Conservation (phyloP, 345 rosid species). For the Salix arbutifolia region DNA sequence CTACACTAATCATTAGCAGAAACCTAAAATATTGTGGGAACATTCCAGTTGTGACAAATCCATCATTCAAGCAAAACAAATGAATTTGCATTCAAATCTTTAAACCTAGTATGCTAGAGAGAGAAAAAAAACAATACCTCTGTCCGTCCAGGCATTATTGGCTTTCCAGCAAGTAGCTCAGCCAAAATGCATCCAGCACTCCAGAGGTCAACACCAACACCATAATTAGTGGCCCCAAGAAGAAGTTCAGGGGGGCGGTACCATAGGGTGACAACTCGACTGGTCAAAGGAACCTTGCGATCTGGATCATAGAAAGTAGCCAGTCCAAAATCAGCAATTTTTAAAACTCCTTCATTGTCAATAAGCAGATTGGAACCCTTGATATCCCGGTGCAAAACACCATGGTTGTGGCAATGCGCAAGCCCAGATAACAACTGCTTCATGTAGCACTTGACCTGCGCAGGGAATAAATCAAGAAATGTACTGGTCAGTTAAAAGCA, state of each 20-base stretch:
- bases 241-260: conserved; percentile 94
- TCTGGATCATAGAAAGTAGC: conserved; percentile 69
- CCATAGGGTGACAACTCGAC: conserved; percentile 95
- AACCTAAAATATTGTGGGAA: background rate
- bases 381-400: conserved; percentile 84
- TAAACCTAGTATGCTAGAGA: background rate
- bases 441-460: conserved; percentile 79
- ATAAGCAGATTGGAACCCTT: conserved; percentile 86
- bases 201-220: conserved; percentile 83
- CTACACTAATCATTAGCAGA: background rate
- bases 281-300: conserved; percentile 67
- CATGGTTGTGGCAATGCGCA: conserved; percentile 78
- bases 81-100: background rate
- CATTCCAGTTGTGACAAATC: background rate
- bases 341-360: conserved; percentile 67
- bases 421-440: conserved; percentile 78
- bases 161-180: conserved; percentile 79
- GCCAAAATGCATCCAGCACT: conserved; percentile 95
- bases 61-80: conserved; percentile 5
- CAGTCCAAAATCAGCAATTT: conserved; percentile 90
- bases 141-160: conserved; percentile 86
- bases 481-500: conserved; percentile 2
- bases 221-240: conserved; percentile 77
- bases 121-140: conserved; percentile 43
- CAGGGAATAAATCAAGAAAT: conserved; percentile 6